Evolutionary conservation across 352 stramenopile species (phyloP).

Genomic region (Peronospora tabacina): DNA sequence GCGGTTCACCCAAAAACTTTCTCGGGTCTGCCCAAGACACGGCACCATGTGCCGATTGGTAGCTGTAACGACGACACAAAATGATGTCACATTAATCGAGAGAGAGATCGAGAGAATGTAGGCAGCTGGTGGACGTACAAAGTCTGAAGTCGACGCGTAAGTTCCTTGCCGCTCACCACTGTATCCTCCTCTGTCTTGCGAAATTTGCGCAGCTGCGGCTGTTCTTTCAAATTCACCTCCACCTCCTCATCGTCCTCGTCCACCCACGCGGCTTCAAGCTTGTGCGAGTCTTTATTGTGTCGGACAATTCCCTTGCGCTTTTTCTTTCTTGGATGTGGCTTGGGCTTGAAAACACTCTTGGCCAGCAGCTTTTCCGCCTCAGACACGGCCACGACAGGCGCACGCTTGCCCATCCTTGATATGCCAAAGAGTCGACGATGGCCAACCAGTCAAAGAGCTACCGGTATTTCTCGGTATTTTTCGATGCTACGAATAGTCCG

Average conservation of each 20-base stretch:
- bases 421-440: constrained; percentile 9
- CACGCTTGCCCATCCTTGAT: constrained; percentile 44
- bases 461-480: background rate
- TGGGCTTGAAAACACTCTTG: constrained; percentile 45
- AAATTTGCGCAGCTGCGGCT: constrained; percentile 73
- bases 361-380: constrained; percentile 49
- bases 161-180: constrained; percentile 57
- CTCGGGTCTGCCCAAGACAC: constrained; percentile 68
- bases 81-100: background rate
- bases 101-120: background rate
- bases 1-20: constrained; percentile 45
- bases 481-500: background rate
- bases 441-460: constrained; percentile 18
- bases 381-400: constrained; percentile 15
- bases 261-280: constrained; percentile 65
- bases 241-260: constrained; percentile 82
- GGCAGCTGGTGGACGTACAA: constrained; percentile 35
- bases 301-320: constrained; percentile 21
- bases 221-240: constrained; percentile 58
- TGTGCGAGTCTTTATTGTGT: constrained; percentile 1
- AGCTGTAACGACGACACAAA: constrained; percentile 23
- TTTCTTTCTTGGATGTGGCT: constrained; percentile 17
- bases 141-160: constrained; percentile 75
- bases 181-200: constrained; percentile 69
- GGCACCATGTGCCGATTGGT: constrained; percentile 44